Evolutionary conservation across 306 rosid genomes (phyloP), one percentile per base, ranked within the genome.

Genomic region (Vicia faba): DNA sequence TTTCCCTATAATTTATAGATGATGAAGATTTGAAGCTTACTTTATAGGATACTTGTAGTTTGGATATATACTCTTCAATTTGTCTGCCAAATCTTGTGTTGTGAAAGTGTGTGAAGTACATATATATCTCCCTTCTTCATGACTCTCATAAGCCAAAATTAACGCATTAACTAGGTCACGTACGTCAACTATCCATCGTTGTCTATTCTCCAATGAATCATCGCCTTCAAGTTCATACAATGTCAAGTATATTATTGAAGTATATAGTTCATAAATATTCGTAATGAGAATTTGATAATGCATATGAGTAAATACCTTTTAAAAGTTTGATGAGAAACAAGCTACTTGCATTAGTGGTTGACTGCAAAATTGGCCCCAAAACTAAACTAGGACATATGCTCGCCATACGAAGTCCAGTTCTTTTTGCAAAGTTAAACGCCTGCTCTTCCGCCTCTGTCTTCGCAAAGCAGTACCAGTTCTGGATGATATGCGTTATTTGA

Each of bases 371-470:
- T 62, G 68, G 68, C 12, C 68, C 68, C 51, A 19, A 62, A 12
- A 62, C 51, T 20, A 40, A 18, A 0, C 51, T 40, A 62, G 68
- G 95, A 69, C 91, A 89, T 16, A 89, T 67, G 26, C 79, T 66
- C 23, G 89, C 92, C 25, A 85, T 45, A 20, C 43, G 43, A 28
- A 87, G 85, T 33, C 95, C 91, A 2, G 63, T 80, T 71, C 43
- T 75, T 56, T 53, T 78, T 3, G 82, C 89, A 71, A 85, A 89
- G 55, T 84, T 83, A 38, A 72, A 15, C 10, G 91, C 92, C 69
- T 82, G 85, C 70, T 72, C 70, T 70, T 92, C 96, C 46, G 98
- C 95, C 77, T 79, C 79, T 28, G 92, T 89, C 84, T 92, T 92
- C 31, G 96, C 75, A 48, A 71, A 82, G 44, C 54, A 80, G 60